Evolutionary conservation across 495 filamentous ascomycete genomes (phyloP).

Genomic region (Trichoderma orchidacearum): DNA sequence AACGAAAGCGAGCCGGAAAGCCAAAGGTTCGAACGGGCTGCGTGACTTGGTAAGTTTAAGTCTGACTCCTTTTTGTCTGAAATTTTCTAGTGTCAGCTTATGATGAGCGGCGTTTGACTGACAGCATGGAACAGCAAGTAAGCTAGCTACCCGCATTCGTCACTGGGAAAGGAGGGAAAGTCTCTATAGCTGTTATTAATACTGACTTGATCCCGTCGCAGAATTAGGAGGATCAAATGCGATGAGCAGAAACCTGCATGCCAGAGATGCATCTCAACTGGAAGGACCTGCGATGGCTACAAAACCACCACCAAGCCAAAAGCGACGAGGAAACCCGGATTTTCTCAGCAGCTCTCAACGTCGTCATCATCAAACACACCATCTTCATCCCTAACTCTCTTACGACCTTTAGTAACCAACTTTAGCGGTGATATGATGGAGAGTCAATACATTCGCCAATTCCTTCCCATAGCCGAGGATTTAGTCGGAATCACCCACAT

Average conservation of each 20-base stretch:
- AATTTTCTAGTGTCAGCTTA: too few species aligned
- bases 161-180: background rate
- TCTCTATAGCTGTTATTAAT: background rate
- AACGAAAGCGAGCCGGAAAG: background rate
- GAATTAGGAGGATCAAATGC: slow-evolving; percentile 16
- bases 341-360: background rate
- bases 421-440: background rate
- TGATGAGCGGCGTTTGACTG: background rate
- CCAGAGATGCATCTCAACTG: slow-evolving; percentile 24
- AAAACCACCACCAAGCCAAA: background rate
- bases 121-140: background rate
- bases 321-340: background rate
- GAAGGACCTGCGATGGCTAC: slow-evolving; percentile 32
- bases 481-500: background rate
- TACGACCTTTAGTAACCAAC: background rate
- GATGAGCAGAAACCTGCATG: slow-evolving; percentile 33
- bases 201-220: background rate
- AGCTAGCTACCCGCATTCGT: background rate
- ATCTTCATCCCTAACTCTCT: background rate
- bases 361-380: background rate
- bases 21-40: background rate
- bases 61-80: background rate
- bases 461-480: background rate
- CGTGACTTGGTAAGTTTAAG: background rate
- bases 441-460: background rate